A percentile compares a stretch with the other conserved stretches of the same genome.
These are phyloP conservation scores for Solanum sitiens DNA, from an alignment of 257 asterid species.

Conservation along the genomic window DNA sequence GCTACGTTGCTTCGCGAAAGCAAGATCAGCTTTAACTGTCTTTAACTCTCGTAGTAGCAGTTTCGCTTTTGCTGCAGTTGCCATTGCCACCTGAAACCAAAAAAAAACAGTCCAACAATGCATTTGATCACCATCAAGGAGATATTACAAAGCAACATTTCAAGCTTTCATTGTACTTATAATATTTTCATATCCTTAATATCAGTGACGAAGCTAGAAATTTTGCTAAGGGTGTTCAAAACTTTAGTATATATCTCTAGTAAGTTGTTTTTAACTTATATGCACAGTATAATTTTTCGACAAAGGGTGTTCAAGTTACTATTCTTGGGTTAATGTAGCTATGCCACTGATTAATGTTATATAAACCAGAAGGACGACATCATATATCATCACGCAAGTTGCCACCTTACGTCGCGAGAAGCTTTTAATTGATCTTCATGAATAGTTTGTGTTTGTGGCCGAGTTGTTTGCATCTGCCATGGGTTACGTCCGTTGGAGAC, in stretches of 20 bases:
- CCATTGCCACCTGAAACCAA: conserved; percentile 78
- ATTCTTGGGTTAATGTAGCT: background rate
- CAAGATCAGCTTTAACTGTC: conserved; percentile 81
- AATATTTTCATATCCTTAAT: background rate
- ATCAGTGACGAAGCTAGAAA: background rate
- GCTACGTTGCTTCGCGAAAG: conserved; percentile 73
- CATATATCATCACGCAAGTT: conserved; percentile 11
- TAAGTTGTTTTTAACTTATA: background rate
- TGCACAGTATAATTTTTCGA: background rate
- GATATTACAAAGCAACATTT: background rate
- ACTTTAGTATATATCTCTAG: background rate
- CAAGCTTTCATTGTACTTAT: background rate
- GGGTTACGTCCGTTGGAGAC: conserved; percentile 1
- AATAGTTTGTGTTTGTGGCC: conserved; percentile 13
- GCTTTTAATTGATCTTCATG: conserved; percentile 83
- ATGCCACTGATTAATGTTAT: background rate
- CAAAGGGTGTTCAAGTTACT: background rate
- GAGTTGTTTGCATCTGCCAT: conserved; percentile 15
- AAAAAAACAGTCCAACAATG: background rate
- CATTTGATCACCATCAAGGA: conserved; percentile 6
- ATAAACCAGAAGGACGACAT: background rate
- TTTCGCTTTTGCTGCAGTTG: conserved; percentile 95
- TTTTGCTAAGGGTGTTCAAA: background rate
- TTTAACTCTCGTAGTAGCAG: conserved; percentile 83
- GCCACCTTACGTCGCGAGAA: conserved; percentile 98